Conservation (phyloP, 2,329 filamentous ascomycete species). For the Microcera coccophila region DNA sequence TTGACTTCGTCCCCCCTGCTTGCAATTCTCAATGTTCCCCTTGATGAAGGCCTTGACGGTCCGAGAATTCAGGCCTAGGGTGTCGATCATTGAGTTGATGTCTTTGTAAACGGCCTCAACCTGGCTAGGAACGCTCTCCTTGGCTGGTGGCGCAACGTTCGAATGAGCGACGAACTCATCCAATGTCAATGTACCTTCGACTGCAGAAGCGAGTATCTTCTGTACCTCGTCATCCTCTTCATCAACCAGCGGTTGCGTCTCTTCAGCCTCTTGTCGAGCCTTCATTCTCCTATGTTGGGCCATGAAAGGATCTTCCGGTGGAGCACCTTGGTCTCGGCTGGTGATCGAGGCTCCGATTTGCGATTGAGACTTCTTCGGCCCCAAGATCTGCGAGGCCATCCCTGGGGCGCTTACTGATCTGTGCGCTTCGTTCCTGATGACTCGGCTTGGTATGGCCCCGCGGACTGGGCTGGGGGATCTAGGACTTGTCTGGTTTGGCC, state of each 20-base stretch:
- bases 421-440: conserved; percentile 46
- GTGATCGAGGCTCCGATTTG: conserved; percentile 38
- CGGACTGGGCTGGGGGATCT: conserved; percentile 71
- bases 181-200: conserved; percentile 58
- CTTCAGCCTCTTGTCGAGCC: conserved; percentile 54
- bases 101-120: conserved; percentile 70
- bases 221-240: conserved; percentile 69
- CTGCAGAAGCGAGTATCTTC: conserved; percentile 55
- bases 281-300: conserved; percentile 49
- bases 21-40: conserved; percentile 58
- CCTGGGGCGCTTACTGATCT: conserved; percentile 60
- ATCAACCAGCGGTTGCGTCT: conserved; percentile 56
- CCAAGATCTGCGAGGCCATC: conserved; percentile 53
- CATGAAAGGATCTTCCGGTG: conserved; percentile 45
- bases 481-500: conserved; percentile 54
- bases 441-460: conserved; percentile 49
- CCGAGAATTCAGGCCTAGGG: conserved; percentile 75
- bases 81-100: conserved; percentile 92
- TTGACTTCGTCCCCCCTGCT: conserved; percentile 53
- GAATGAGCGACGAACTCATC: conserved; percentile 65
- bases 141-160: conserved; percentile 49
- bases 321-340: conserved; percentile 32
- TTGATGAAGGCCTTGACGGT: conserved; percentile 63
- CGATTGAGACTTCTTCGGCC: conserved; percentile 36
- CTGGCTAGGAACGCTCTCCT: conserved; percentile 57